These are phyloP conservation scores for Populus tomentosa DNA, from an alignment of 441 rosid species.

Conservation along the genomic window DNA sequence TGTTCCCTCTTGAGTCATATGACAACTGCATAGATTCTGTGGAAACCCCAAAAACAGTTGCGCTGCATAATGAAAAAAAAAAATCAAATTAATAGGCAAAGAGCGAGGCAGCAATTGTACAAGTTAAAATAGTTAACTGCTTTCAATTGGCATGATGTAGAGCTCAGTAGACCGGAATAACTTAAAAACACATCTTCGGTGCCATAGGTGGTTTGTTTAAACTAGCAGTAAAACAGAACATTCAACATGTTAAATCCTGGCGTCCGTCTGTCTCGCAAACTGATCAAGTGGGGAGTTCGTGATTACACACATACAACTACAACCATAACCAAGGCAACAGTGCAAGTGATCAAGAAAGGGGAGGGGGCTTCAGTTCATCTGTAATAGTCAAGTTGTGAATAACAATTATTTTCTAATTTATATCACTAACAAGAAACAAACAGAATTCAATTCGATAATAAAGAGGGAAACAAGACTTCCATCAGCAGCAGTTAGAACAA, in stretches of 20 bases:
- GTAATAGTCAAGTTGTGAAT: background rate
- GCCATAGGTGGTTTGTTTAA: background rate
- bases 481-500: background rate
- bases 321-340: background rate
- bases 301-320: background rate
- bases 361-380: background rate
- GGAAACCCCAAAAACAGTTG: conserved; percentile 90
- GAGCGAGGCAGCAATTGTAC: background rate
- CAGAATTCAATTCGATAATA: background rate
- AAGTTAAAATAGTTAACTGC: background rate
- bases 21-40: conserved; percentile 91
- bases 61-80: conserved; percentile 37
- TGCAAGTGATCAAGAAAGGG: background rate
- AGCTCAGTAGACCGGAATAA: background rate
- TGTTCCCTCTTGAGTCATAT: conserved; percentile 73
- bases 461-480: background rate
- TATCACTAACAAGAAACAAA: background rate
- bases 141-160: background rate
- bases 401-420: background rate
- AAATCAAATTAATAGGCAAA: conserved; percentile 2
- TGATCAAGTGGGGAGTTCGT: background rate
- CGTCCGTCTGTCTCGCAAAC: background rate
- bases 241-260: background rate
- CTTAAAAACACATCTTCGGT: background rate
- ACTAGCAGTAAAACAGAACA: background rate